A percentile compares a stretch with the other conserved stretches of the same genome.
Evolutionary conservation across 176 grass and related monocot species (phyloP).

Genomic region (Secale cereale): DNA sequence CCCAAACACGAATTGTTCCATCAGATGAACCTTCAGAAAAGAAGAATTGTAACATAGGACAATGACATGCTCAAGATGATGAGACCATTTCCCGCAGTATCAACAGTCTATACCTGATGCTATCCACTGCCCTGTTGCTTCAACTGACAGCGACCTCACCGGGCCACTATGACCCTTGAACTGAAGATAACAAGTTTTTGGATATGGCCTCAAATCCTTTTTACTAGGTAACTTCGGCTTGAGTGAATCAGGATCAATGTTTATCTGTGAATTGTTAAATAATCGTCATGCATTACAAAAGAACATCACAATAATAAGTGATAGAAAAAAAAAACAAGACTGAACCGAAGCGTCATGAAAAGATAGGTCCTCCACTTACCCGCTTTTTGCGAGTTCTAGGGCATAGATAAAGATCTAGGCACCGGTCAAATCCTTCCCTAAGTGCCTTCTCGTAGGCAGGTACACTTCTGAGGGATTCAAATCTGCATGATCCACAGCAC

Average conservation of each 20-base stretch:
- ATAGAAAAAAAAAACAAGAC: background rate
- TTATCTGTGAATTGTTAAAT: conserved; percentile 61
- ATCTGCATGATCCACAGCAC: conserved; percentile 44
- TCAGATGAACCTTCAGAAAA: conserved; percentile 74
- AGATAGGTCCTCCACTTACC: conserved; percentile 39
- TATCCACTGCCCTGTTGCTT: conserved; percentile 78
- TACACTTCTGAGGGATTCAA: conserved; percentile 75
- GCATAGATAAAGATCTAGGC: conserved; percentile 93
- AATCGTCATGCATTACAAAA: background rate
- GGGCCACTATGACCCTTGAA: conserved; percentile 75
- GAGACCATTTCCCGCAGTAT: background rate
- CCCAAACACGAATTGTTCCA: conserved; percentile 84
- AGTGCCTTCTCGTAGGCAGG: conserved; percentile 87
- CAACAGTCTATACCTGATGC: conserved; percentile 65
- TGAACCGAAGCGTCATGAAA: background rate
- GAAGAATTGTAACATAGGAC: background rate
- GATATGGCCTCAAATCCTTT: conserved; percentile 95
- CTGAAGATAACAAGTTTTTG: conserved; percentile 83
- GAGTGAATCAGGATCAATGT: conserved; percentile 92
- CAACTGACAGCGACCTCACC: conserved; percentile 79
- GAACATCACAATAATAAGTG: background rate
- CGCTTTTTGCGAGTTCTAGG: conserved; percentile 88
- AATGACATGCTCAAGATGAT: background rate
- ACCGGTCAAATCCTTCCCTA: conserved; percentile 88
- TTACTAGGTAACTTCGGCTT: conserved; percentile 92